Base-by-base conservation (phyloP, 768 basidiomycete species). In the Auricularia auricula-judae region DNA sequence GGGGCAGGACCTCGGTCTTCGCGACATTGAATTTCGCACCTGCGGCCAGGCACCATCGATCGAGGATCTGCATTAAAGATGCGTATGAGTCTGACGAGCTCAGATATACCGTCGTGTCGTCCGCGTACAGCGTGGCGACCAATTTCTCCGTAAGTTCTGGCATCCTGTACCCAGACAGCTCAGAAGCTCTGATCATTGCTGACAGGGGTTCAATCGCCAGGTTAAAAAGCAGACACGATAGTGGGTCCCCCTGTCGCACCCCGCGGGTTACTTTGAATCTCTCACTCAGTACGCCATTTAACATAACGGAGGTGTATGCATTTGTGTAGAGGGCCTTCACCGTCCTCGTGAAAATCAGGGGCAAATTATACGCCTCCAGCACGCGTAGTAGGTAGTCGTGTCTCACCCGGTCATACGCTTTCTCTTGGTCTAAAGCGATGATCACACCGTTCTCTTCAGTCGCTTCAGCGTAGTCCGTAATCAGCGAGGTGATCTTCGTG, bases 1-100 rank as follows among this genome's bases (percentile, higher is more conserved):
- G 68, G 0, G 76, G 78, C 0, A 80, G 69, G 0, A 79, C 66
- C 36, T 75, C 72, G 0, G 79, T 81, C 66, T 82, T 82, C 0
- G 62, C 59, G 0, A 68, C 64, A 62, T 81, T 82, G 66, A 81
- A 82, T 42, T 75, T 76, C 0, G 79, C 80, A 0, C 72, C 68
- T 11, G 76, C 76, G 3, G 74, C 77, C 0, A n/a, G 21, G 64
- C 78, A 82, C 81, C 81, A 83, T 0, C 44, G 47, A 0, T 71
- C 34, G 0, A 81, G 76, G 2, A 80, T 71, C 0, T 42, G 0
- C 3, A 68, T 36, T 0, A 82, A 71, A 0, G 63, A 64, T 0
- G 62, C 53, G 14, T 73, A 73, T 3, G 67, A 60, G 62, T 81
- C 78, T 0, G 63, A 7, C 51, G 71, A 67, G 2, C 66, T 67